A percentile compares a stretch with the other conserved stretches of the same genome.
phyloP scores from a whole-genome alignment of 805 yeast genomes.

The Yamadazyma sp. region DNA sequence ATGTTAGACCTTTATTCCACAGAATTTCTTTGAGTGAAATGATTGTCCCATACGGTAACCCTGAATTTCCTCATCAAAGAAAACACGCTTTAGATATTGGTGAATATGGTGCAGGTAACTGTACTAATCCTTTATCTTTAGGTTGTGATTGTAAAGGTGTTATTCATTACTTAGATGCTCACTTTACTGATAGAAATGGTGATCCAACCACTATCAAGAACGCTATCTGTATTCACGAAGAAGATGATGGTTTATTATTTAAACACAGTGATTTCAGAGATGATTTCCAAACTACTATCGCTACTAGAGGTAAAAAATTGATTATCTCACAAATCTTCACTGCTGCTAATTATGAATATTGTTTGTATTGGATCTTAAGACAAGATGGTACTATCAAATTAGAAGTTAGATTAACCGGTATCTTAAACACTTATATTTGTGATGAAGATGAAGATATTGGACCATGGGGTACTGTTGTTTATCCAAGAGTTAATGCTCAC shows the following conservation, averaged over 20 bases:
- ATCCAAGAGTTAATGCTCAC: constrained; percentile 80
- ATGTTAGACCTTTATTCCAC: constrained; percentile 71
- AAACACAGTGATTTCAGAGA: constrained; percentile 87
- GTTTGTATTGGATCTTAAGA: constrained; percentile 78
- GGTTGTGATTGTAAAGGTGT: constrained; percentile 89
- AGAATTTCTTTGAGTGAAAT: constrained; percentile 75
- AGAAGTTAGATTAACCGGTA: constrained; percentile 79
- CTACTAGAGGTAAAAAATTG: constrained; percentile 71
- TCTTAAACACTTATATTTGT: constrained; percentile 68
- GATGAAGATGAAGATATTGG: constrained; percentile 64
- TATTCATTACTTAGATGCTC: constrained; percentile 80
- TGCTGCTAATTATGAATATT: constrained; percentile 84
- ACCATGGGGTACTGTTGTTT: constrained; percentile 79
- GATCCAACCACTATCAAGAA: constrained; percentile 68
- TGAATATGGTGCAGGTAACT: constrained; percentile 84
- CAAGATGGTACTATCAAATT: constrained; percentile 82
- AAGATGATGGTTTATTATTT: constrained; percentile 75
- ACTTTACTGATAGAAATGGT: constrained; percentile 65
- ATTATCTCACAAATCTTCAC: constrained; percentile 79
- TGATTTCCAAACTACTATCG: constrained; percentile 68
- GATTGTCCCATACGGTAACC: constrained; percentile 84
- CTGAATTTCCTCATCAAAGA: constrained; percentile 78
- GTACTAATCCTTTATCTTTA: constrained; percentile 73
- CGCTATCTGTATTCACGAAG: constrained; percentile 83
- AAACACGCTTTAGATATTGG: constrained; percentile 86